These are phyloP conservation scores for Recurvomyces mirabilis DNA, from an alignment of 495 filamentous ascomycete genomes.

Conservation along the genomic window DNA sequence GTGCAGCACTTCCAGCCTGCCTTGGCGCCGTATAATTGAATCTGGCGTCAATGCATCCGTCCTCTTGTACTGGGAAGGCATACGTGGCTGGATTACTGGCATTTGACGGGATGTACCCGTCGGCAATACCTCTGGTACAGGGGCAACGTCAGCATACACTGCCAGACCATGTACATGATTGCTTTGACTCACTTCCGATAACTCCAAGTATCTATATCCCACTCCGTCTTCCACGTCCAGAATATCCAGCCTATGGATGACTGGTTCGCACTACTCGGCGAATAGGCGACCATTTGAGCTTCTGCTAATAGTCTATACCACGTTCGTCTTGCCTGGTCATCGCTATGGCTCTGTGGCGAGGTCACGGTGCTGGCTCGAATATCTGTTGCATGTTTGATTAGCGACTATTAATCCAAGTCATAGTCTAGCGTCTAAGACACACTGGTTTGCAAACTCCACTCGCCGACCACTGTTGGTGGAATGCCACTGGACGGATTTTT, in stretches of 20 bases:
- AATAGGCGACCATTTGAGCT: constrained; percentile 6
- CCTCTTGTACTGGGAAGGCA: constrained; percentile 1
- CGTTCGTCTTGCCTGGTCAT: constrained; percentile 6
- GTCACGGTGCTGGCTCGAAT: not conserved
- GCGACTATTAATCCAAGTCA: not conserved
- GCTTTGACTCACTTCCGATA: constrained; percentile 1
- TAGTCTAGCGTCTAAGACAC: not conserved
- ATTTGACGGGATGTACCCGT: constrained; percentile 6
- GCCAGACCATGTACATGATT: too few species aligned
- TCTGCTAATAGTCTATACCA: constrained; percentile 5
- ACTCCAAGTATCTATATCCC: constrained; percentile 7
- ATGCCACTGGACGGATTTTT: constrained; percentile 2
- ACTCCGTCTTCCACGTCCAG: constrained; percentile 14
- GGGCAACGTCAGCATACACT: too few species aligned
- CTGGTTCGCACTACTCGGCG: constrained; percentile 1
- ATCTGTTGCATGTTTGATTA: not conserved
- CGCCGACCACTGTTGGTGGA: constrained; percentile 4
- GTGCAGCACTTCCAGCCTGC: too few species aligned
- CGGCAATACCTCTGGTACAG: too few species aligned
- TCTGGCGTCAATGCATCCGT: constrained; percentile 4
- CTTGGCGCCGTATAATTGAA: constrained; percentile 8
- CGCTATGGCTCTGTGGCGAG: not conserved
- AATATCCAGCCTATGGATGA: constrained; percentile 6
- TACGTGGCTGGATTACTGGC: constrained; percentile 1
- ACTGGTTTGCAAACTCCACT: constrained; percentile 6